These are phyloP conservation scores for Neurospora tetrasperma DNA, from an alignment of 495 filamentous ascomycete species.

Conservation along the genomic window DNA sequence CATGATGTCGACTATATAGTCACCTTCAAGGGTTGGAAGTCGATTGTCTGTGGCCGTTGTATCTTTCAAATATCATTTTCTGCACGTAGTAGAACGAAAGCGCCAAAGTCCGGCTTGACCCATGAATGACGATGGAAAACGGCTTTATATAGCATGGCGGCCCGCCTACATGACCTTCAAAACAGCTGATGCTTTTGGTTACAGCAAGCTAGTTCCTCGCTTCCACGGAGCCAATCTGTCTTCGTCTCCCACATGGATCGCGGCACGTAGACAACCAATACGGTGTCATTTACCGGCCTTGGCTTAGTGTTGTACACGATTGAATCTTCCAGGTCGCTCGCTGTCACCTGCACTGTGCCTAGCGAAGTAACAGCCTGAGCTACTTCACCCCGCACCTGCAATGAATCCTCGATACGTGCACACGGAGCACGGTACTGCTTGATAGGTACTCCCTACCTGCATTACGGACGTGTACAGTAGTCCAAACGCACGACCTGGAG, in stretches of 20 bases:
- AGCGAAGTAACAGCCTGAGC: background rate
- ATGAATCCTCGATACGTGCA: background rate
- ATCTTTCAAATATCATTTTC: background rate
- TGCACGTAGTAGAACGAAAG: background rate
- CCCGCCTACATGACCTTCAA: background rate
- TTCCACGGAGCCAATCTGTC: background rate
- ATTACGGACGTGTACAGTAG: background rate
- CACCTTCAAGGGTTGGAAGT: background rate
- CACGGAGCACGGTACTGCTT: background rate
- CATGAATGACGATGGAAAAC: background rate
- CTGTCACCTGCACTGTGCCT: background rate
- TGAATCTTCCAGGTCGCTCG: background rate
- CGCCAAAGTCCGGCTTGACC: background rate
- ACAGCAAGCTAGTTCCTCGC: background rate
- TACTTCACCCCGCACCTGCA: constrained; percentile 1
- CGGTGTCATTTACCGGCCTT: background rate
- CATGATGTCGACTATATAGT: constrained; percentile 22
- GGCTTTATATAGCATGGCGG: background rate
- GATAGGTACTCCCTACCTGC: background rate
- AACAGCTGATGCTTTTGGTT: background rate
- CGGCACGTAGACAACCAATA: background rate
- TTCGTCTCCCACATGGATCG: background rate
- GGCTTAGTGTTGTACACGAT: background rate
- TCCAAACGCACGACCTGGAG: background rate
- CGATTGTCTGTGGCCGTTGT: background rate